These are phyloP conservation scores for Periconia sp. DNA, from an alignment of 2,329 filamentous ascomycete species.

Conservation along the genomic window DNA sequence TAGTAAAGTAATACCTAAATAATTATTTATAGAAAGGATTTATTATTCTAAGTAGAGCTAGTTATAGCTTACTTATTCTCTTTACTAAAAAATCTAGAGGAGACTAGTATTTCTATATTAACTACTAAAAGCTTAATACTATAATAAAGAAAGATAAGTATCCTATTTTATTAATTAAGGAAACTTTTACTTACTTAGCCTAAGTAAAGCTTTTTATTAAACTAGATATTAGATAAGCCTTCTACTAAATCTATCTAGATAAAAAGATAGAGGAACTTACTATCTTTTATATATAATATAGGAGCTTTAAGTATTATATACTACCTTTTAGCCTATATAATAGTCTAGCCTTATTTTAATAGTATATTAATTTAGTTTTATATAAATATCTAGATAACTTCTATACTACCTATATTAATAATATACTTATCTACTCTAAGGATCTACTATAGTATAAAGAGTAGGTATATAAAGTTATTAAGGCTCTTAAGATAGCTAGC, in stretches of 20 bases:
- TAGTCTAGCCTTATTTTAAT: conserved; percentile 7
- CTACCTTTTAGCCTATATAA: conserved; percentile 16
- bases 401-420: conserved; percentile 11
- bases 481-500: not conserved
- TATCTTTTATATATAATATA: conserved; percentile 9
- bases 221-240: conserved; percentile 9
- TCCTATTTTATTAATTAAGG: conserved; percentile 4
- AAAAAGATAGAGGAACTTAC: conserved; percentile 10
- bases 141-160: conserved; percentile 11
- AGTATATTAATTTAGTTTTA: no score
- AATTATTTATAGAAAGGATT: not conserved
- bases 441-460: conserved; percentile 6
- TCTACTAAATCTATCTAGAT: conserved; percentile 11
- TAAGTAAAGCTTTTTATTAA: conserved; percentile 13
- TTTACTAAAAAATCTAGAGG: no score
- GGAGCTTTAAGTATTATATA: conserved; percentile 14
- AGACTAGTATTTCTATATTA: conserved; percentile 8
- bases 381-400: no score
- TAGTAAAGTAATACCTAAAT: no score
- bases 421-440: conserved; percentile 16
- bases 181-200: conserved; percentile 4
- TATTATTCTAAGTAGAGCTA: not conserved
- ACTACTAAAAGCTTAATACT: conserved; percentile 13
- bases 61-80: not conserved
- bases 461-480: conserved; percentile 5